These are phyloP conservation scores for Brettanomyces sp. DNA, from an alignment of 805 yeast genomes.

Conservation along the genomic window DNA sequence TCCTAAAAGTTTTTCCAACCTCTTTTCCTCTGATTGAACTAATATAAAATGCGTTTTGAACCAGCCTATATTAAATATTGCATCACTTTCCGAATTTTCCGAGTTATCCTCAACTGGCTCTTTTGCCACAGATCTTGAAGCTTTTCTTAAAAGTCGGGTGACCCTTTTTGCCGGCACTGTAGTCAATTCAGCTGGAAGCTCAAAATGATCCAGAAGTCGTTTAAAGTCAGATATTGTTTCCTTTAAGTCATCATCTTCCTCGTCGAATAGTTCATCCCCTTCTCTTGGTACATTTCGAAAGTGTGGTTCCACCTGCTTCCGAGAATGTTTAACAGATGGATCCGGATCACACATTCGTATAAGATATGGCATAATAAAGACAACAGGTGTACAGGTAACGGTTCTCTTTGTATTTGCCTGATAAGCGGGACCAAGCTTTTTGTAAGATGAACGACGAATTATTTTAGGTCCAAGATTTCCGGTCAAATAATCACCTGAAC, in stretches of 20 bases:
- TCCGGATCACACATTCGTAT: no score
- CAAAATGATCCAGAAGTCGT: conserved; percentile 16
- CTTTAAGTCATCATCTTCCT: no score
- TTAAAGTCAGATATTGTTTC: conserved; percentile 5
- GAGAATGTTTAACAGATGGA: no score
- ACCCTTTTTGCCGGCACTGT: conserved; percentile 14
- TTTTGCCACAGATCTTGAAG: background rate
- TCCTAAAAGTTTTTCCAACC: background rate
- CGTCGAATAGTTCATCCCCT: no score
- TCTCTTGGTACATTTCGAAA: no score
- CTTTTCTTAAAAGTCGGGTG: conserved; percentile 1
- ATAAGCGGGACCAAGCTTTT: conserved; percentile 15
- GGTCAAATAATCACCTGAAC: conserved; percentile 16
- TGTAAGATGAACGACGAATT: conserved; percentile 8
- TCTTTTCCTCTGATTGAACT: background rate
- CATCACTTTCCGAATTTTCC: conserved; percentile 1
- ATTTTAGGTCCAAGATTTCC: conserved; percentile 16
- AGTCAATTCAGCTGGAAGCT: conserved; percentile 16
- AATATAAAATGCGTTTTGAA: conserved; percentile 8
- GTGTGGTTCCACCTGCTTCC: no score
- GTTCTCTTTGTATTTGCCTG: conserved; percentile 8
- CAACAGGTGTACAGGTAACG: background rate
- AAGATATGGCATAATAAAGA: background rate
- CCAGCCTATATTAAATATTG: conserved; percentile 1
- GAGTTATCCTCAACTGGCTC: background rate